Conservation (phyloP, 2,329 filamentous ascomycete genomes). For the Colletotrichum paranaense region DNA sequence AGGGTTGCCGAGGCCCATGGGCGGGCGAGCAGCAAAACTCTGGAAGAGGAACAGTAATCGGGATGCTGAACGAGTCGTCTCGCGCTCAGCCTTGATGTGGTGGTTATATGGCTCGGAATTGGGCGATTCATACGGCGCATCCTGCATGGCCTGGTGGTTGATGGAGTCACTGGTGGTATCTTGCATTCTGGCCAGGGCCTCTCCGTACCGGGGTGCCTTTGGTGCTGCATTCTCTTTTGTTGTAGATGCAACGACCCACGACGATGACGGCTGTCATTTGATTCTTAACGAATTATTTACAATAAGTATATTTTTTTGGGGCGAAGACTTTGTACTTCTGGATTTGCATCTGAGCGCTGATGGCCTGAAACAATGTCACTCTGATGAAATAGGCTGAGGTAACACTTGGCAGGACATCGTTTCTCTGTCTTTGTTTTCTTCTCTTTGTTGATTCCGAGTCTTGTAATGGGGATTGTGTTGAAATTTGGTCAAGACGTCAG, state of each 20-base stretch:
- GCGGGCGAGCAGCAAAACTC: conserved; percentile 13
- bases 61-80: not conserved
- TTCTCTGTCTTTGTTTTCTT: not conserved
- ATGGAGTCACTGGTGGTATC: not conserved
- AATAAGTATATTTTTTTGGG: not conserved
- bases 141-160: no score
- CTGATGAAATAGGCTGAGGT: not conserved
- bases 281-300: conserved; percentile 5
- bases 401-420: no score
- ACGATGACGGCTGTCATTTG: not conserved
- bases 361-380: not conserved
- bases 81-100: not conserved
- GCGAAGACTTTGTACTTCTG: not conserved
- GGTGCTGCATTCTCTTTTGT: not conserved
- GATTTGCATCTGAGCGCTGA: not conserved
- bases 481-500: no score
- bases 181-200: not conserved
- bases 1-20: conserved; percentile 69
- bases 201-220: not conserved
- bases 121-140: no score
- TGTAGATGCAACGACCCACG: not conserved
- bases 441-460: no score
- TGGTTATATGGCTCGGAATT: not conserved
- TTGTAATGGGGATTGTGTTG: not conserved
- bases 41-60: not conserved